Evolutionary conservation across 2,329 filamentous ascomycete species (phyloP).

Genomic region (Botrytis squamosa): DNA sequence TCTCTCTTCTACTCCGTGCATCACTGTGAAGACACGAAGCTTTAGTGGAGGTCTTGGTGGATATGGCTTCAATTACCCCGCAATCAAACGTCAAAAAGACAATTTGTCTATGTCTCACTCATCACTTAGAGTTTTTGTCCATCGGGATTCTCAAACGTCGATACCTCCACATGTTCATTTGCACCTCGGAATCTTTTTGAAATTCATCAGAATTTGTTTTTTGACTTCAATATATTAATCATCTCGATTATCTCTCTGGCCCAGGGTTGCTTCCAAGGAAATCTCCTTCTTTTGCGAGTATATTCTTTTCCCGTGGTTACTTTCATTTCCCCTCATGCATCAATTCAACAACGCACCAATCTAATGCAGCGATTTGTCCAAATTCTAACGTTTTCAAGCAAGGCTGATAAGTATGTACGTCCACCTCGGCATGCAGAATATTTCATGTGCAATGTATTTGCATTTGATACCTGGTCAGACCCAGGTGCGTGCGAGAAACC

Average conservation of each 20-base stretch:
- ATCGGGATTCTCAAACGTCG: neutral
- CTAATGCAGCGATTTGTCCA: neutral
- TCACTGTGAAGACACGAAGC: slow-evolving; percentile 2
- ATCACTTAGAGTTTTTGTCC: neutral
- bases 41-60: neutral
- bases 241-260: neutral
- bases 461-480: neutral
- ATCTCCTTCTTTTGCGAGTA: neutral
- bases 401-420: neutral
- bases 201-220: neutral
- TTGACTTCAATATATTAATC: neutral
- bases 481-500: neutral
- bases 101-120: neutral
- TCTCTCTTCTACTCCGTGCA: neutral
- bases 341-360: neutral
- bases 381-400: neutral
- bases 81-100: neutral
- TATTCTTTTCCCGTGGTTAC: neutral
- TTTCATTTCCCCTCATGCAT: neutral
- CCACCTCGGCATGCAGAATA: slow-evolving; percentile 4
- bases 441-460: neutral
- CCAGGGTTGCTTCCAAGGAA: neutral
- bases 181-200: neutral
- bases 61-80: neutral
- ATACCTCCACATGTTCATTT: neutral